phyloP scores from a whole-genome alignment of 306 rosid species.

The Glycine latifolia region DNA sequence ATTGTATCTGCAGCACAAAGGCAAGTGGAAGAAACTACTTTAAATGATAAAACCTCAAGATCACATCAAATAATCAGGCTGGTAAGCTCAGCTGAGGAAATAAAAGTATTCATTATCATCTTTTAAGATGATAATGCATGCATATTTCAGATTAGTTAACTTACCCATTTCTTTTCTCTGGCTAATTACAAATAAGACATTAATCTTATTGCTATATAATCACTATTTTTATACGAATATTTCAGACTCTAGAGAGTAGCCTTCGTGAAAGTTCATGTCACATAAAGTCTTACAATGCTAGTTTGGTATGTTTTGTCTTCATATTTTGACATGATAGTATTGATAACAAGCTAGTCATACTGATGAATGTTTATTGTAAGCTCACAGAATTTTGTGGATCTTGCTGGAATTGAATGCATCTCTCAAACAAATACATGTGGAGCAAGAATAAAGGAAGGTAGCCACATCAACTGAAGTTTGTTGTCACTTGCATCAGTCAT shows the following conservation, averaged over 20 bases:
- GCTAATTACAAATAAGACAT: slow-evolving; percentile 18
- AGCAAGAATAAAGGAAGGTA: slow-evolving; percentile 86
- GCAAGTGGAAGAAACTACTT: slow-evolving; percentile 90
- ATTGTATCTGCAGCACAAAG: slow-evolving; percentile 77
- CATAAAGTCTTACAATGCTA: too few relatives aligned
- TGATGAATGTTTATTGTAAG: not conserved
- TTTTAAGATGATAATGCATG: slow-evolving; percentile 16
- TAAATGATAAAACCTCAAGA: slow-evolving; percentile 91
- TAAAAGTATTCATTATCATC: slow-evolving; percentile 15
- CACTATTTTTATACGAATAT: too few relatives aligned
- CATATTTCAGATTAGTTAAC: slow-evolving; percentile 25
- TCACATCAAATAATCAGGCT: slow-evolving; percentile 92
- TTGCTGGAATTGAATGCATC: slow-evolving; percentile 96
- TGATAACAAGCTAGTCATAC: too few relatives aligned
- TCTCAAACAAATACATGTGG: slow-evolving; percentile 86
- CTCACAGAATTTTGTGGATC: slow-evolving; percentile 86
- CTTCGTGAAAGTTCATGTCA: too few relatives aligned
- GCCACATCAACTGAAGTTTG: slow-evolving; percentile 91
- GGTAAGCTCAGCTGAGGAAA: slow-evolving; percentile 53
- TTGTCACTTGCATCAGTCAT: slow-evolving; percentile 88
- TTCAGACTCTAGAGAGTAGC: too few relatives aligned
- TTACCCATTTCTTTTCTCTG: slow-evolving; percentile 30
- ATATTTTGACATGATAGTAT: too few relatives aligned
- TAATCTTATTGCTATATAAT: too few relatives aligned
- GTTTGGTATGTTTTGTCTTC: too few relatives aligned